These are phyloP conservation scores for Didymosphaeria variabile DNA, from an alignment of 2,329 filamentous ascomycete species.

Conservation along the genomic window DNA sequence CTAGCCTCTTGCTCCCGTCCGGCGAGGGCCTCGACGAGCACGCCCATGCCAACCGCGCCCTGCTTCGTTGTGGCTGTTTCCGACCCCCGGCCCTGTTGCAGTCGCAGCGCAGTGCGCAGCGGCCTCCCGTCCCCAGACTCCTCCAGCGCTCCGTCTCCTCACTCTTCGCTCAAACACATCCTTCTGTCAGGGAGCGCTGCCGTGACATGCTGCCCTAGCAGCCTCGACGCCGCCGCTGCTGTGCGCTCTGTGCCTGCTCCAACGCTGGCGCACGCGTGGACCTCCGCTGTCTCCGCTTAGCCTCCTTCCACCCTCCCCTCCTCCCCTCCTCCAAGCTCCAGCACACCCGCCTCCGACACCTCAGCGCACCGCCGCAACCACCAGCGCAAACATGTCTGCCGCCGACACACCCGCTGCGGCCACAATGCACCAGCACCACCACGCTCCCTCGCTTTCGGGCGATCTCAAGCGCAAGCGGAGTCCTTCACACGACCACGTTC, in stretches of 20 bases:
- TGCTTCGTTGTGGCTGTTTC: slow-evolving; percentile 24
- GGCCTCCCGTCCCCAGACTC: slow-evolving; percentile 11
- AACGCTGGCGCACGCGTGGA: slow-evolving; percentile 25
- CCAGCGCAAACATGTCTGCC: slow-evolving; percentile 36
- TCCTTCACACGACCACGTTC: slow-evolving; percentile 48
- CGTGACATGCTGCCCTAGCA: slow-evolving; percentile 11
- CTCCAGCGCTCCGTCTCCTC: slow-evolving; percentile 12
- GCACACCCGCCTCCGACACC: slow-evolving; percentile 26
- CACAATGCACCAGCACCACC: slow-evolving; percentile 37
- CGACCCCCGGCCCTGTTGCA: not conserved
- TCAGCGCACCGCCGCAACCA: slow-evolving; percentile 29
- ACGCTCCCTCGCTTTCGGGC: slow-evolving; percentile 30
- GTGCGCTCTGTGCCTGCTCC: slow-evolving; percentile 24
- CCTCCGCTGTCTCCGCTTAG: slow-evolving; percentile 24
- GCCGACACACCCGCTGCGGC: slow-evolving; percentile 30
- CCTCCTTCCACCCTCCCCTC: slow-evolving; percentile 29
- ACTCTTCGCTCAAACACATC: slow-evolving; percentile 9
- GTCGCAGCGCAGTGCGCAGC: not conserved
- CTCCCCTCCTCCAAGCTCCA: not conserved
- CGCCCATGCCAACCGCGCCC: slow-evolving; percentile 13
- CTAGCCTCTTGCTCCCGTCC: slow-evolving; percentile 27
- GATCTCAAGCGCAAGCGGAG: slow-evolving; percentile 60
- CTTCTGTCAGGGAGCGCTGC: slow-evolving; percentile 15
- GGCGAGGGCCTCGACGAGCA: slow-evolving; percentile 11
- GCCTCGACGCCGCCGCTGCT: slow-evolving; percentile 7